Conservation (phyloP, 768 basidiomycete species). For the Pulveroboletus sp. region DNA sequence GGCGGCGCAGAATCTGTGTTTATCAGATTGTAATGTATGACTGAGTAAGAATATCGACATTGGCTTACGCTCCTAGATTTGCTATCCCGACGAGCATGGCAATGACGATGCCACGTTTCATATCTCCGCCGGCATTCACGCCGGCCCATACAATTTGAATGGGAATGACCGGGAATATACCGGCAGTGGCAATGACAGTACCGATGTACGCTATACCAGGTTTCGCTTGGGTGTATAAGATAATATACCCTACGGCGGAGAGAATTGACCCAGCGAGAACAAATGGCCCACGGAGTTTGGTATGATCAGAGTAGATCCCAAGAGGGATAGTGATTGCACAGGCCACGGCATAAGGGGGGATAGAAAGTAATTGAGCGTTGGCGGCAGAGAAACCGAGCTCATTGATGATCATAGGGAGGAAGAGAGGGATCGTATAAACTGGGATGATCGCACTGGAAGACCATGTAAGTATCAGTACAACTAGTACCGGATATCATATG, state of each 20-base stretch:
- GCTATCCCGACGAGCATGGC: background rate
- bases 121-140: background rate
- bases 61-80: background rate
- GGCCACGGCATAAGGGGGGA: background rate
- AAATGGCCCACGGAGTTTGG: slow-evolving; percentile 1
- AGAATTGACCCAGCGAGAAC: background rate
- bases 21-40: background rate
- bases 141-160: background rate
- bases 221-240: background rate
- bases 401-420: background rate
- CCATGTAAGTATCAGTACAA: background rate
- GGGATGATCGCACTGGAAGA: background rate
- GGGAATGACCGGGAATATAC: background rate
- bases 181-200: background rate
- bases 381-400: background rate
- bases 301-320: background rate
- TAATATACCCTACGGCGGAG: background rate
- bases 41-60: background rate
- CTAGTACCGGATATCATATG: no score
- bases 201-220: background rate
- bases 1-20: background rate
- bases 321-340: background rate
- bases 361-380: background rate
- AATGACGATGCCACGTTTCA: slow-evolving; percentile 1
- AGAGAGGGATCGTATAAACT: background rate